A percentile compares a stretch with the other conserved stretches of the same genome.
Conservation (phyloP, 78 protist species). For the Creolimax fragrantissima region DNA sequence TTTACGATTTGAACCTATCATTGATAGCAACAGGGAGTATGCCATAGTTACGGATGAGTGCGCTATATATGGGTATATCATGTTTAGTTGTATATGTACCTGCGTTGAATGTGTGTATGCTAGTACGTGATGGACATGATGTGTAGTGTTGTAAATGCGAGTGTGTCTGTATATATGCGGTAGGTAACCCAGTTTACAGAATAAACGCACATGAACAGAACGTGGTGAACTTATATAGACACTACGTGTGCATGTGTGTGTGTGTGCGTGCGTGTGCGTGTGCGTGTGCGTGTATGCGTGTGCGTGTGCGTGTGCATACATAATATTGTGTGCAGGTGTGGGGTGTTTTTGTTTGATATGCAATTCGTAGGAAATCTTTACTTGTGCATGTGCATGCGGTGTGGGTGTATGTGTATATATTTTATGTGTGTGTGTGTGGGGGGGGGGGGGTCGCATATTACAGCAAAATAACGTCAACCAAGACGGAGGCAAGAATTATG, state of each 20-base stretch:
- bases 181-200: not conserved
- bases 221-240: too few relatives aligned
- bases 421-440: not conserved
- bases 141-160: not conserved
- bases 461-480: not conserved
- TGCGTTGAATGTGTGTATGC: not conserved
- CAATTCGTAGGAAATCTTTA: not conserved
- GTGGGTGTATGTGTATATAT: not conserved
- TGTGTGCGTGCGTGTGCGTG: not conserved
- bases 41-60: not conserved
- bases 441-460: not conserved
- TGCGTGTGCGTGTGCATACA: not conserved
- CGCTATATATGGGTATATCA: not conserved
- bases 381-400: not conserved
- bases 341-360: not conserved
- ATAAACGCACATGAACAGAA: too few relatives aligned
- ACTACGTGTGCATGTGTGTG: too few relatives aligned
- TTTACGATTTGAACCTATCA: constrained; percentile 71
- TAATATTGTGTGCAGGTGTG: not conserved
- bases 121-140: not conserved
- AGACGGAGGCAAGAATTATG: not conserved
- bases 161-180: not conserved
- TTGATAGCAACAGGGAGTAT: not conserved
- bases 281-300: not conserved
- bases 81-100: not conserved